These are phyloP conservation scores for Clohesyomyces aquaticus DNA, from an alignment of 495 filamentous ascomycete species.

Conservation along the genomic window DNA sequence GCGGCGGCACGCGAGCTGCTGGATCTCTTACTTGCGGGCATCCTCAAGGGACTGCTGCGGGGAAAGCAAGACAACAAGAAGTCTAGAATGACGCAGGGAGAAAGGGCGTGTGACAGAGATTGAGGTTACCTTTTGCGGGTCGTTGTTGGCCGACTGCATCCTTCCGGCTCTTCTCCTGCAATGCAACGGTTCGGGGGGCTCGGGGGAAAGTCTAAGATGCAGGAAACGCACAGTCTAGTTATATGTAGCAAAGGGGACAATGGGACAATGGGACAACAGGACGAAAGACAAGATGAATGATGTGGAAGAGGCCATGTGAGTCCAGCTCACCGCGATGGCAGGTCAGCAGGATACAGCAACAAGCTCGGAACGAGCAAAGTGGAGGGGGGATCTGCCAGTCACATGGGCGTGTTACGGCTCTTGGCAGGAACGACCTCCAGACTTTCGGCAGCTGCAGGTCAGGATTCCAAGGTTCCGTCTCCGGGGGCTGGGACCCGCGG, in stretches of 20 bases:
- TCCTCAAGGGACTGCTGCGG: not conserved
- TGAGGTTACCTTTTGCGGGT: not conserved
- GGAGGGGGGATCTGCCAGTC: too few relatives aligned
- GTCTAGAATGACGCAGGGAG: not conserved
- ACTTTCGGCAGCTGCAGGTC: too few relatives aligned
- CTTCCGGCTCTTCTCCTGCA: not conserved
- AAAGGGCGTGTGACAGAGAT: not conserved
- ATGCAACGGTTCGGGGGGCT: too few relatives aligned
- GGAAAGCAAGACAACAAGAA: not conserved
- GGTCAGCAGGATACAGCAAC: not conserved
- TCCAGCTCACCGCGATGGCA: not conserved
- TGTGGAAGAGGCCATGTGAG: not conserved
- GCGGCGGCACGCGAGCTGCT: too few relatives aligned
- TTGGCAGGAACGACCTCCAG: too few relatives aligned
- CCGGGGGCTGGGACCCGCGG: not conserved
- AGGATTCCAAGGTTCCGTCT: not conserved
- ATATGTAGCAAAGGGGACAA: too few relatives aligned
- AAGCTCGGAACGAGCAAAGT: too few relatives aligned
- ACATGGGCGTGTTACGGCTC: too few relatives aligned
- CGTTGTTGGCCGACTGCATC: not conserved
- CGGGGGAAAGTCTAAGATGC: too few relatives aligned
- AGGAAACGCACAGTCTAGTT: too few relatives aligned
- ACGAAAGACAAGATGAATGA: not conserved
- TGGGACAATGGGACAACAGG: not conserved
- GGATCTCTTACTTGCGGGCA: not conserved